phyloP scores from a whole-genome alignment of 768 basidiomycete genomes.

The Podaxis sp. region DNA sequence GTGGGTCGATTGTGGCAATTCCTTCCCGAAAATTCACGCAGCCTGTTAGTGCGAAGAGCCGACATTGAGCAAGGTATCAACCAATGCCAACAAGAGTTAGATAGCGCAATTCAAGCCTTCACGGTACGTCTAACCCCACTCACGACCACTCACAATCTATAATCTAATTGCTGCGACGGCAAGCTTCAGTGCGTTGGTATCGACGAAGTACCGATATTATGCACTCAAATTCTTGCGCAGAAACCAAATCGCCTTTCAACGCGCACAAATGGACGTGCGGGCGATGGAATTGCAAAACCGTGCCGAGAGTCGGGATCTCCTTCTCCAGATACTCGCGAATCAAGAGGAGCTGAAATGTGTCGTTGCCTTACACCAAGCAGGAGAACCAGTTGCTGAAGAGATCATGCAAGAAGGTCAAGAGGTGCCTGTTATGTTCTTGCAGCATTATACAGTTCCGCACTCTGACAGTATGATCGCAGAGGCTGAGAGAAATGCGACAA shows the following conservation, averaged over 20 bases:
- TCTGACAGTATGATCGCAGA: constrained; percentile 1
- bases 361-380: constrained; percentile 33
- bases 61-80: constrained; percentile 46
- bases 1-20: constrained; percentile 24
- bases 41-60: constrained; percentile 34
- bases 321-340: constrained; percentile 35
- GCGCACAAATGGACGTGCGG: constrained; percentile 23
- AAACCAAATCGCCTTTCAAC: neutral
- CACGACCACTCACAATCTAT: neutral
- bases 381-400: constrained; percentile 35
- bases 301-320: constrained; percentile 30
- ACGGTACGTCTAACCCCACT: constrained; percentile 27
- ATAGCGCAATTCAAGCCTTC: constrained; percentile 36
- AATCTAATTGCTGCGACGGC: neutral
- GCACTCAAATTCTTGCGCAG: neutral
- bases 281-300: constrained; percentile 25
- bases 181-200: constrained; percentile 21
- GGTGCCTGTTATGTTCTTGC: constrained; percentile 21
- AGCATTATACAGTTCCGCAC: neutral
- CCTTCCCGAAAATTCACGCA: neutral
- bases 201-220: neutral
- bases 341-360: constrained; percentile 20
- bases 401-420: constrained; percentile 53
- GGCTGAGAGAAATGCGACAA: constrained; percentile 21
- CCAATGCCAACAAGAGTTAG: constrained; percentile 36